These are phyloP conservation scores for Strobilomyces confusus DNA, from an alignment of 768 basidiomycete genomes.

Conservation along the genomic window DNA sequence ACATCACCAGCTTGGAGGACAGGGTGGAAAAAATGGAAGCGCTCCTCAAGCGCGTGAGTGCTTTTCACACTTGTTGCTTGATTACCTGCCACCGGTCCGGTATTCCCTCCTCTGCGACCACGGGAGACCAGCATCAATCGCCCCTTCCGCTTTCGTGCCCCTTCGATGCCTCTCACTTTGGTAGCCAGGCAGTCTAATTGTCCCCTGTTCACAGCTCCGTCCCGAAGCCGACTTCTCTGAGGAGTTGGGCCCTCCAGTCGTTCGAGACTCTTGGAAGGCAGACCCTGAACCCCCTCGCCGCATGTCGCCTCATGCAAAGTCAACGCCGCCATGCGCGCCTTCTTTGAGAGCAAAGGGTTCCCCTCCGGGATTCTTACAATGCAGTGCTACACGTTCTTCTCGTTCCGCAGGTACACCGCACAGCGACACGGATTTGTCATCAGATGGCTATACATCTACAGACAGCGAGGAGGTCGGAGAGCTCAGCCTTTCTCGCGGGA, in stretches of 20 bases:
- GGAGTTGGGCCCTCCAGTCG: conserved; percentile 58
- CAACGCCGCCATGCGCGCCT: conserved; percentile 16
- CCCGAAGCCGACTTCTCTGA: conserved; percentile 59
- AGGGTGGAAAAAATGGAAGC: conserved; percentile 53
- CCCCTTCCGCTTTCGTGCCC: background rate
- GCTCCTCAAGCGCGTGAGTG: conserved; percentile 47
- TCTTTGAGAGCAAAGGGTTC: conserved; percentile 16
- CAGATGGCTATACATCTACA: conserved; percentile 28
- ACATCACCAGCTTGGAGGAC: conserved; percentile 57
- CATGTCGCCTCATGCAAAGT: conserved; percentile 21
- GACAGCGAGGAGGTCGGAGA: conserved; percentile 37
- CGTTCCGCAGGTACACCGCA: conserved; percentile 22
- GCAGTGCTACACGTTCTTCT: conserved; percentile 5
- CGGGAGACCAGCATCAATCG: background rate
- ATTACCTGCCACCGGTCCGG: background rate
- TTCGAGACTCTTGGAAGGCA: conserved; percentile 62
- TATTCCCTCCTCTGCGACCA: background rate
- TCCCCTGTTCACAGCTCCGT: conserved; percentile 42
- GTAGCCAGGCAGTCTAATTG: conserved; percentile 7
- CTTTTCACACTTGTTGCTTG: background rate
- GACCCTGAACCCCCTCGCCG: conserved; percentile 18
- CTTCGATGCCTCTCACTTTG: background rate
- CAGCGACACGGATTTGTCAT: conserved; percentile 28
- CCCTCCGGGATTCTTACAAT: conserved; percentile 6
- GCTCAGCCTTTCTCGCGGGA: conserved; percentile 37